phyloP scores from a whole-genome alignment of 495 filamentous ascomycete species.

The Penicillium longicatenatum region DNA sequence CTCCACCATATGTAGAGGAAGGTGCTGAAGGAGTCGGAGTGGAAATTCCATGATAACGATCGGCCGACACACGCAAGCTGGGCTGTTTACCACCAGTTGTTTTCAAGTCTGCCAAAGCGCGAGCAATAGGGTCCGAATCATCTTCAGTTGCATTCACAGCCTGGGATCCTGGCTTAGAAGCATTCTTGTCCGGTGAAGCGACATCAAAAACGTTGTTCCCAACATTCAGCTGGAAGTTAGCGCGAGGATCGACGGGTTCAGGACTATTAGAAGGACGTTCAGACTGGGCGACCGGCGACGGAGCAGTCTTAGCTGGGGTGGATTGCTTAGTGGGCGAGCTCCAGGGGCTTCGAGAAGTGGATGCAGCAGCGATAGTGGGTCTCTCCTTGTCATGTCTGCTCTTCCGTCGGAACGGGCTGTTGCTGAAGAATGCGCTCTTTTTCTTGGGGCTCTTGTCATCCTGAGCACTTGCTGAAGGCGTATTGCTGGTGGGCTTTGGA shows the following conservation, averaged over 20 bases:
- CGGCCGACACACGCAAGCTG: slow-evolving; percentile 80
- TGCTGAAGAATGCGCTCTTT: slow-evolving; percentile 91
- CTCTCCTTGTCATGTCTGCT: slow-evolving; percentile 82
- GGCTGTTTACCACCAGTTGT: slow-evolving; percentile 72
- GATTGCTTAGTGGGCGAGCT: slow-evolving; percentile 37
- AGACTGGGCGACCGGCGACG: slow-evolving; percentile 10
- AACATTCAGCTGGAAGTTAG: slow-evolving; percentile 93
- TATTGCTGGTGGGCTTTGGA: slow-evolving; percentile 59
- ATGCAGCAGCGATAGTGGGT: slow-evolving; percentile 27
- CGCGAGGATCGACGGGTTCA: slow-evolving; percentile 89
- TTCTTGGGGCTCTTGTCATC: slow-evolving; percentile 72
- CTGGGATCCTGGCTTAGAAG: slow-evolving; percentile 37
- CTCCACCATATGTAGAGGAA: slow-evolving; percentile 61
- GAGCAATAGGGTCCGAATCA: slow-evolving; percentile 83
- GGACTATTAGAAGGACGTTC: slow-evolving; percentile 58
- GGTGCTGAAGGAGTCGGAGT: slow-evolving; percentile 70
- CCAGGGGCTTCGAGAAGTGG: slow-evolving; percentile 32
- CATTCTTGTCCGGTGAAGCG: slow-evolving; percentile 69
- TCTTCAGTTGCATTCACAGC: slow-evolving; percentile 39
- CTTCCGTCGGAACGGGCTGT: slow-evolving; percentile 93
- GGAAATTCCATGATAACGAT: slow-evolving; percentile 83
- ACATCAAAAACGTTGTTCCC: slow-evolving; percentile 97
- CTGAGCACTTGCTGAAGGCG: slow-evolving; percentile 42
- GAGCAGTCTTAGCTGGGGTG: slow-evolving; percentile 36
- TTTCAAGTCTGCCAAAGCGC: slow-evolving; percentile 90